These are phyloP conservation scores for Pythium folliculosum DNA, from an alignment of 352 stramenopile species.

Conservation along the genomic window DNA sequence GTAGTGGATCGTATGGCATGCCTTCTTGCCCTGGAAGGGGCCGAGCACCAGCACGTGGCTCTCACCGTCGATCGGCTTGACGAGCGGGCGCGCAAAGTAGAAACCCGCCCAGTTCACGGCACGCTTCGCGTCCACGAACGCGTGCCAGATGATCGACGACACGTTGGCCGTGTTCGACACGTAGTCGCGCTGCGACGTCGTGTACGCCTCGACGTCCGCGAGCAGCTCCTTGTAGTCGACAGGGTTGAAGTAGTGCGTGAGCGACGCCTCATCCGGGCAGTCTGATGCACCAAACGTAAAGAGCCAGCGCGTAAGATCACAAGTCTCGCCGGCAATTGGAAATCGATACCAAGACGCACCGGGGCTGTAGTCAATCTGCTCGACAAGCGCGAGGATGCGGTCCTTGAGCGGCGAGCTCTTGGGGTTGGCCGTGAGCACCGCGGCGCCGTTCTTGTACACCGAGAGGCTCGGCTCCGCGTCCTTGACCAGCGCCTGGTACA, in stretches of 20 bases:
- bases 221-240: conserved; percentile 72
- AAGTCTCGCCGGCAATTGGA: not conserved
- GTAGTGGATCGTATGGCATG: conserved; percentile 79
- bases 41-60: conserved; percentile 71
- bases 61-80: conserved; percentile 55
- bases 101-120: conserved; percentile 84
- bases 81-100: conserved; percentile 74
- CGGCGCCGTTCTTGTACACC: conserved; percentile 53
- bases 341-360: conserved; percentile 26
- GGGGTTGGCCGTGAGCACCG: conserved; percentile 39
- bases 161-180: conserved; percentile 82
- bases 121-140: conserved; percentile 59
- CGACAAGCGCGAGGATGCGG: conserved; percentile 47
- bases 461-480: conserved; percentile 40
- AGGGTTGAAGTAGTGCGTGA: conserved; percentile 57
- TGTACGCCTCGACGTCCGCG: conserved; percentile 63
- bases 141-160: conserved; percentile 80
- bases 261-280: conserved; percentile 47
- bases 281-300: conserved; percentile 28
- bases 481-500: conserved; percentile 41
- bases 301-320: not conserved
- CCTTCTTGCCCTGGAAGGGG: conserved; percentile 81
- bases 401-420: conserved; percentile 50
- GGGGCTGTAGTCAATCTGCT: conserved; percentile 62
- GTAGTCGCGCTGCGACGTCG: conserved; percentile 68